phyloP scores from a whole-genome alignment of 1,284 basidiomycete species.

The Microbotryum lychnidis-dioicae region DNA sequence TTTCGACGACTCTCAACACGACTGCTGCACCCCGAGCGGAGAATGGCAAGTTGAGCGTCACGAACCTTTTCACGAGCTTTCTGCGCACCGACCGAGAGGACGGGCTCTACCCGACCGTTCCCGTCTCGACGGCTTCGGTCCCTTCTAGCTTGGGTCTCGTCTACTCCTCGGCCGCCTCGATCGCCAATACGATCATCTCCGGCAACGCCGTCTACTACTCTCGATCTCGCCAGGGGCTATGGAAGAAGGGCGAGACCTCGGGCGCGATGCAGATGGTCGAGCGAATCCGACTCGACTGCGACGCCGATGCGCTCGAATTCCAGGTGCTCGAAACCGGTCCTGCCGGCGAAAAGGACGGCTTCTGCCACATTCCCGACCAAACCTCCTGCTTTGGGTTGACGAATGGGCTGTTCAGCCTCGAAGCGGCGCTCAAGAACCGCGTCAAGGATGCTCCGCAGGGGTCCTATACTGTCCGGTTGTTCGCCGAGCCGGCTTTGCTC shows the following conservation, averaged over 20 bases:
- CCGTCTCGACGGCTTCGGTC: constrained; percentile 59
- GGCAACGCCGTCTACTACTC: constrained; percentile 95
- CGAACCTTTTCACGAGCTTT: constrained; percentile 76
- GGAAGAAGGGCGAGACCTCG: constrained; percentile 94
- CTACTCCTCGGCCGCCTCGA: constrained; percentile 86
- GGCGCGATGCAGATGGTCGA: constrained; percentile 87
- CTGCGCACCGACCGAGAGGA: constrained; percentile 81
- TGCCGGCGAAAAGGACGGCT: constrained; percentile 53
- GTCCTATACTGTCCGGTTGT: constrained; percentile 85
- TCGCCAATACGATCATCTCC: constrained; percentile 76
- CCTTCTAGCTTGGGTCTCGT: constrained; percentile 83
- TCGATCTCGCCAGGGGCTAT: constrained; percentile 79
- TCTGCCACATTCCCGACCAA: constrained; percentile 62
- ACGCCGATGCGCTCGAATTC: constrained; percentile 86
- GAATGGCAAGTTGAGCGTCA: constrained; percentile 55
- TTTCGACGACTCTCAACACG: constrained; percentile 46
- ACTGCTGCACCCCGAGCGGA: constrained; percentile 17
- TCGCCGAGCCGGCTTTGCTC: constrained; percentile 71
- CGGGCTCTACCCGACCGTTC: constrained; percentile 85
- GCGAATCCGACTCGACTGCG: constrained; percentile 80
- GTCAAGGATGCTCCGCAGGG: constrained; percentile 71
- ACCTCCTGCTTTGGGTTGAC: constrained; percentile 69
- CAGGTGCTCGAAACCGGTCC: constrained; percentile 77
- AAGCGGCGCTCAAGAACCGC: constrained; percentile 68
- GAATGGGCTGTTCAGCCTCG: constrained; percentile 70